Evolutionary conservation across 371 early-diverging fungal species (phyloP).

Genomic region (Conidiobolus incongruus): DNA sequence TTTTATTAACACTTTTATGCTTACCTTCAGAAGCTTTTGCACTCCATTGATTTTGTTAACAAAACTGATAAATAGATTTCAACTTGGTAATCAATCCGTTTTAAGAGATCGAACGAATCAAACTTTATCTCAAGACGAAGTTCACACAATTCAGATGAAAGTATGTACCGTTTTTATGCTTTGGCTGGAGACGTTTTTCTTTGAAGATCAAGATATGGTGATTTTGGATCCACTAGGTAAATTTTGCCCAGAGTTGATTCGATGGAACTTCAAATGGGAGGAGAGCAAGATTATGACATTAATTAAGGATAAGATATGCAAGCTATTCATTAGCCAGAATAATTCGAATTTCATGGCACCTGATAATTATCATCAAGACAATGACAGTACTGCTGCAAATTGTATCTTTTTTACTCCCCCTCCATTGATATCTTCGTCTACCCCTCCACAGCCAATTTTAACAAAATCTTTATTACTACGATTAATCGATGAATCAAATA

Average conservation of each 20-base stretch:
- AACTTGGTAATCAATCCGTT: slow-evolving; percentile 38
- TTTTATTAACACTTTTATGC: slow-evolving; percentile 59
- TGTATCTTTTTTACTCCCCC: too few species aligned
- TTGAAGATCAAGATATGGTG: slow-evolving; percentile 12
- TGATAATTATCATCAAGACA: too few species aligned
- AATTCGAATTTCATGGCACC: too few species aligned
- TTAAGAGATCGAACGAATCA: slow-evolving; percentile 29
- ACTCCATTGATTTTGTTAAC: slow-evolving; percentile 40
- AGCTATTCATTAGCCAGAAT: too few species aligned
- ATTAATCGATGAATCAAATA: too few species aligned
- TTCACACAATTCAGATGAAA: slow-evolving; percentile 9
- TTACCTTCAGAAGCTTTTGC: slow-evolving; percentile 69
- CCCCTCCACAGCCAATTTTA: too few species aligned
- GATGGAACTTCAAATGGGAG: neutral
- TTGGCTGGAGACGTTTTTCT: slow-evolving; percentile 24
- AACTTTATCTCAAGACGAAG: slow-evolving; percentile 29
- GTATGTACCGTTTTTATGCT: slow-evolving; percentile 22
- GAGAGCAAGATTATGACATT: neutral
- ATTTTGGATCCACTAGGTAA: slow-evolving; percentile 7
- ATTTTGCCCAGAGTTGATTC: slow-evolving; percentile 8
- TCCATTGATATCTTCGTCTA: too few species aligned
- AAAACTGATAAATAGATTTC: slow-evolving; percentile 37
- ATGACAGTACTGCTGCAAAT: too few species aligned
- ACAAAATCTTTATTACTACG: too few species aligned
- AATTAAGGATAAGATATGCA: too few species aligned